Percentiles rank a stretch among this genome's conserved stretches.
phyloP scores from a whole-genome alignment of 2,329 filamentous ascomycete genomes.

The Botrytis pseudocinerea region DNA sequence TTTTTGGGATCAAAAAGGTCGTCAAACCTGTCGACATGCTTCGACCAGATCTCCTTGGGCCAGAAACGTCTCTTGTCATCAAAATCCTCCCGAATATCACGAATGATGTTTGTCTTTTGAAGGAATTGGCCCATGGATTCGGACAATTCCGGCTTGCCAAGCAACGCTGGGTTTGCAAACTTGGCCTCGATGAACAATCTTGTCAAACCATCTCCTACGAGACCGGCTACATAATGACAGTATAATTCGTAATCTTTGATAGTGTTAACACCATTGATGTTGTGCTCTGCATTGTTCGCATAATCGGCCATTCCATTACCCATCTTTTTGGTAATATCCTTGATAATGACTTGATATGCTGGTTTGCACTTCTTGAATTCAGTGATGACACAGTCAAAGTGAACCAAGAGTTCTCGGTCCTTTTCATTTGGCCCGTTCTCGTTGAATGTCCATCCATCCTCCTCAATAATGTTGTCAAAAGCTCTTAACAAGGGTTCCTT shows the following conservation, averaged over 20 bases:
- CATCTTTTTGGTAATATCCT: conserved; percentile 92
- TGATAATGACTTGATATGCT: conserved; percentile 81
- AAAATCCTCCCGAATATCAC: conserved; percentile 88
- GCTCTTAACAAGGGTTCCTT: conserved; percentile 85
- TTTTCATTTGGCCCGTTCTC: conserved; percentile 90
- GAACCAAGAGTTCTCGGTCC: conserved; percentile 85
- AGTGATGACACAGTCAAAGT: conserved; percentile 82
- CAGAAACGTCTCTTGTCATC: conserved; percentile 89
- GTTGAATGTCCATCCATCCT: conserved; percentile 87
- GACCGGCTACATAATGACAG: conserved; percentile 96
- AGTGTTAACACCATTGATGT: conserved; percentile 76
- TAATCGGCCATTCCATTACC: conserved; percentile 99
- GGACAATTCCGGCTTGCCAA: conserved; percentile 76
- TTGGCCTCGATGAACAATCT: conserved; percentile 84
- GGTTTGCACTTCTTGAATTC: conserved; percentile 90
- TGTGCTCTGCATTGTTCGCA: conserved; percentile 77
- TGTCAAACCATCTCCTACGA: conserved; percentile 94
- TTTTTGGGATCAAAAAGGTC: conserved; percentile 85
- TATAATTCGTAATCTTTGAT: conserved; percentile 92
- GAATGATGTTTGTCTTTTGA: conserved; percentile 98
- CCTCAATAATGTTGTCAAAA: conserved; percentile 76
- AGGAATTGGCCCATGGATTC: conserved; percentile 98
- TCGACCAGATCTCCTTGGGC: conserved; percentile 95
- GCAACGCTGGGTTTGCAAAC: conserved; percentile 81
- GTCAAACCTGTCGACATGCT: conserved; percentile 86